Conservation (phyloP, 169 alveolate species). For the Cryptosporidium canis region DNA sequence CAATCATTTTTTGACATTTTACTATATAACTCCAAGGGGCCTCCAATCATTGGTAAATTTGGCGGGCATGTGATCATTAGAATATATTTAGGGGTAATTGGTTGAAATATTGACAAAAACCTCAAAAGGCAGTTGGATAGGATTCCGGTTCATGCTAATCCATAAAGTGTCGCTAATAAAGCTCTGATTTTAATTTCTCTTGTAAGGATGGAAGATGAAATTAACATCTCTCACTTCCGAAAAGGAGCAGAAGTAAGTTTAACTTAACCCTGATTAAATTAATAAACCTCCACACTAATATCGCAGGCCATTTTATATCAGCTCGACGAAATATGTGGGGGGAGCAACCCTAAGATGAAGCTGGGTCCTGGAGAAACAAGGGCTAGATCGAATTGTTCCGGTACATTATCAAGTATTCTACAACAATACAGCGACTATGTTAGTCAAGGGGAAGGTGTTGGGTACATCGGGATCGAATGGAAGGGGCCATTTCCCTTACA, state of each 20-base stretch:
- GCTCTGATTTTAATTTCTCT: background rate
- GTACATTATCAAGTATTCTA: constrained; percentile 36
- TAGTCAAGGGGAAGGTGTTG: constrained; percentile 50
- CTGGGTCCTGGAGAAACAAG: background rate
- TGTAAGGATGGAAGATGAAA: constrained; percentile 38
- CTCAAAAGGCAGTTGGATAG: background rate
- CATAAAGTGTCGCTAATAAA: background rate
- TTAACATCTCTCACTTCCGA: constrained; percentile 31
- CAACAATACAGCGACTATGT: constrained; percentile 47
- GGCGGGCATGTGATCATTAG: constrained; percentile 9
- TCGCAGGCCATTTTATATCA: constrained; percentile 24
- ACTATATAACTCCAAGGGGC: background rate
- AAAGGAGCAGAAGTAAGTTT: constrained; percentile 69
- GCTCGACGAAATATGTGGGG: constrained; percentile 49
- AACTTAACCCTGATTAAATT: background rate
- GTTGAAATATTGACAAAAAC: background rate
- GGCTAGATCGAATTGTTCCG: background rate
- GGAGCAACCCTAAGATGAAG: constrained; percentile 21
- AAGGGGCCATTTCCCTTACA: constrained; percentile 65
- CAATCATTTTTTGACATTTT: background rate
- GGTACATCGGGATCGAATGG: constrained; percentile 69
- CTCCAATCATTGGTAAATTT: background rate
- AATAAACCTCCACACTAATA: background rate
- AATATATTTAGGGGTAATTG: background rate
- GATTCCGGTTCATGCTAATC: constrained; percentile 1